Base-by-base conservation (phyloP, 1,139 yeast species). In the Debaryomycetaceae sp. region DNA sequence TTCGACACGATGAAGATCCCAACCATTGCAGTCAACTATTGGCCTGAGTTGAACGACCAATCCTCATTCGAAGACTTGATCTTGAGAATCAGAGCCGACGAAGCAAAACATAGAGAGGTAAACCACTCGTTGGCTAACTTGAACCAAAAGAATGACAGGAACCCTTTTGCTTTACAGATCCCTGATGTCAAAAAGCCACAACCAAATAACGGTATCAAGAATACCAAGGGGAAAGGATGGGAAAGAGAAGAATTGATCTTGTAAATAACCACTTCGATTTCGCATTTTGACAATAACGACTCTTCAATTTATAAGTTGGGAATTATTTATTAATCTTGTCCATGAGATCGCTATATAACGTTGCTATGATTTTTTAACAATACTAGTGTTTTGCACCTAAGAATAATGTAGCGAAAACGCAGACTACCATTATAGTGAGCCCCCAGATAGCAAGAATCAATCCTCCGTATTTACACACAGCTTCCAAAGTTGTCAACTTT, bases 121-220 rank as follows among this genome's bases (percentile, higher is more conserved):
- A 83, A 83, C 61, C 89, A 83, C 57, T 83, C 89, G 0, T 73
- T 83, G 53, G 91, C 88, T 18, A 83, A 83, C 51, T 70, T 84
- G 52, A 59, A 74, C 37, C 71, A 63, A 43, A 70, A 68, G 42
- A 41, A 36, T 1, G 88, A 83, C 56, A 73, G 88, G 49, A 83
- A 83, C 52, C 91, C 91, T 15, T 83, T 79, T 59, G 88, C 83
- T 3, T 61, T 79, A 47, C 55, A 67, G 41, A 56, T 79, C 33
- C 56, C 55, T 9, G 67, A 57, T 29, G 47, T 43, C 7, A 58
- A 61, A 14, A 59, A 61, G 42, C 78, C 79, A 2, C 87, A 83
- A 56, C 89, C 89, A 4, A 58, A 65, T 4, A 63, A 70, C 39
- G 82, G 76, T 30, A 67, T 83, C 52, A 62, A 67, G 42, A 62